phyloP scores from a whole-genome alignment of 768 basidiomycete species.

The Auricularia sp. region DNA sequence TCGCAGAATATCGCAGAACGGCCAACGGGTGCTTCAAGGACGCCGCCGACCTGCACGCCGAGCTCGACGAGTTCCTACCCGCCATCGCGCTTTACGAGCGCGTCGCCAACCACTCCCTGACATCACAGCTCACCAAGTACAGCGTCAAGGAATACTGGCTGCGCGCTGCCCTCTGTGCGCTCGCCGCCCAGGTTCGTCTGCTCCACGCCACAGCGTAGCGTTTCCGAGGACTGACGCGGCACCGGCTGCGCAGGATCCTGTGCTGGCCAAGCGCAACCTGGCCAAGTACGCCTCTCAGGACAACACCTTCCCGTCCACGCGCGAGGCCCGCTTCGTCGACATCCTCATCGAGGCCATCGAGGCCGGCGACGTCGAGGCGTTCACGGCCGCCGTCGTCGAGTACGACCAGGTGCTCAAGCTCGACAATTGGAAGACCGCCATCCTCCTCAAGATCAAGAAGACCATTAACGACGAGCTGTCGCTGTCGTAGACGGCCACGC shows the following conservation, averaged over 20 bases:
- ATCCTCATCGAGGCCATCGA: conserved; percentile 72
- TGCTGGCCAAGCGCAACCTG: conserved; percentile 74
- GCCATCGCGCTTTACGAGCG: conserved; percentile 86
- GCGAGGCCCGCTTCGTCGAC: conserved; percentile 84
- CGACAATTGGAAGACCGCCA: conserved; percentile 92
- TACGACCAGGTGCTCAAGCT: conserved; percentile 88
- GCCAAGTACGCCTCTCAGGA: conserved; percentile 73
- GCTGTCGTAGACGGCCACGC: conserved; percentile 12
- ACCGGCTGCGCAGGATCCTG: conserved; percentile 53
- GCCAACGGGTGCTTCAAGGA: conserved; percentile 95
- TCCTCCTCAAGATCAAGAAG: conserved; percentile 86
- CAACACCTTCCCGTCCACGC: conserved; percentile 72
- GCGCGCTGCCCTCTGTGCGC: conserved; percentile 71
- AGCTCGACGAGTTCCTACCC: conserved; percentile 72
- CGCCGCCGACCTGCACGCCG: conserved; percentile 89
- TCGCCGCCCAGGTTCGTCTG: conserved; percentile 70
- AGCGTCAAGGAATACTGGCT: conserved; percentile 98
- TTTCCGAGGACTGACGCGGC: background rate
- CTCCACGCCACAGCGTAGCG: background rate
- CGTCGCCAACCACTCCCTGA: conserved; percentile 77
- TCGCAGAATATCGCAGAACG: conserved; percentile 43
- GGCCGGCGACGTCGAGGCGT: conserved; percentile 58
- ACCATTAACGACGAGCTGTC: conserved; percentile 50
- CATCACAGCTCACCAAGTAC: conserved; percentile 86
- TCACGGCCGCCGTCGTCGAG: conserved; percentile 78